These are phyloP conservation scores for Starmerella riodocensis DNA, from an alignment of 805 yeast genomes.

Conservation along the genomic window DNA sequence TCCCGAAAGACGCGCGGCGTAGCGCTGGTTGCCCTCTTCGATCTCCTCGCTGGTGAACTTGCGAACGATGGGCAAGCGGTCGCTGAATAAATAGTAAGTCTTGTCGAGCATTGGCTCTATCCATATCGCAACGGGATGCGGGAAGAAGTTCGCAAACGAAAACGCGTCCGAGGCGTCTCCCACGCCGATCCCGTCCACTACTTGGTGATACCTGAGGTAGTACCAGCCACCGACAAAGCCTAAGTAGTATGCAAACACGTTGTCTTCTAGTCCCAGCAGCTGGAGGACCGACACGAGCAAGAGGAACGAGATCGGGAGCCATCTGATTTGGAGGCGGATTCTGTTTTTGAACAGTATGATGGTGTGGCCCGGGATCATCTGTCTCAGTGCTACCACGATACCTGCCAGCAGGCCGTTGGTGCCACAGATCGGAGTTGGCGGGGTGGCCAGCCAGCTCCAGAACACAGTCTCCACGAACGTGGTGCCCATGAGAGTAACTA, in stretches of 20 bases:
- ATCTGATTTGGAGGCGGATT: constrained; percentile 33
- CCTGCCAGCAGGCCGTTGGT: constrained; percentile 37
- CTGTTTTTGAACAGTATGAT: constrained; percentile 36
- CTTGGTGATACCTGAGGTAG: constrained; percentile 66
- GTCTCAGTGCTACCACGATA: constrained; percentile 50
- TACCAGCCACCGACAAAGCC: constrained; percentile 58
- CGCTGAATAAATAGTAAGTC: constrained; percentile 29
- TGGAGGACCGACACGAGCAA: constrained; percentile 22
- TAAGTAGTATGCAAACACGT: constrained; percentile 23
- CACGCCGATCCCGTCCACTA: constrained; percentile 35
- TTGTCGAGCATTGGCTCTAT: constrained; percentile 40
- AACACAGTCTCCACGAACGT: constrained; percentile 21
- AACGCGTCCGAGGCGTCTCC: constrained; percentile 92
- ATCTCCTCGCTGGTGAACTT: constrained; percentile 18
- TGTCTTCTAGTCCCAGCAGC: constrained; percentile 20
- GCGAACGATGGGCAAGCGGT: constrained; percentile 6
- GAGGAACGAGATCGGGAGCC: constrained; percentile 32
- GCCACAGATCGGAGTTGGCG: constrained; percentile 10
- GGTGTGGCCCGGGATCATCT: constrained; percentile 50
- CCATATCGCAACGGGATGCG: constrained; percentile 41
- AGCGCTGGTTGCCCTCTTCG: constrained; percentile 20
- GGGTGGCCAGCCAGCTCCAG: constrained; percentile 5
- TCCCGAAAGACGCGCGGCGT: constrained; percentile 20
- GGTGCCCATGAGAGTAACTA: constrained; percentile 29
- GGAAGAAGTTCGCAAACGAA: constrained; percentile 73